Percentiles rank a stretch among this genome's conserved stretches.
phyloP scores from a whole-genome alignment of 495 filamentous ascomycete genomes.

The Emericellopsis terricola region DNA sequence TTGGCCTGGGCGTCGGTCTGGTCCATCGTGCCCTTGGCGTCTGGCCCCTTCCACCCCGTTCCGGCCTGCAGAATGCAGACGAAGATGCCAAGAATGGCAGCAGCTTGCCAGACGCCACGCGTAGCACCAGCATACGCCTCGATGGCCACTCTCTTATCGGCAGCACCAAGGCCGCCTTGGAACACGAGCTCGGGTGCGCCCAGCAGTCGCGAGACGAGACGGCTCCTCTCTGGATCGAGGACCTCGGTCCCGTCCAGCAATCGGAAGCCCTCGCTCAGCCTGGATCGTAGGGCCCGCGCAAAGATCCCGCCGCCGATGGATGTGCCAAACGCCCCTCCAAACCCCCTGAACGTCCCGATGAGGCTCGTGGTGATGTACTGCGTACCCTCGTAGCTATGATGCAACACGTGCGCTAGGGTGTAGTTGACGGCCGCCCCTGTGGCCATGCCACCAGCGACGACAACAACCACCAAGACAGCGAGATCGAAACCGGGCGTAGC shows the following conservation, averaged over 20 bases:
- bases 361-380: conserved; percentile 58
- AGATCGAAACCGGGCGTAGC: conserved; percentile 28
- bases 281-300: conserved; percentile 33
- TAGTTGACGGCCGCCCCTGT: conserved; percentile 60
- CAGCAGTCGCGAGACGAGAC: conserved; percentile 42
- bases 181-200: conserved; percentile 49
- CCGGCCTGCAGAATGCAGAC: conserved; percentile 39
- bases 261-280: conserved; percentile 37
- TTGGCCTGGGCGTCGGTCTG: too few species aligned
- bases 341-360: conserved; percentile 53
- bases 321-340: conserved; percentile 58
- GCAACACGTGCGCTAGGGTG: conserved; percentile 54
- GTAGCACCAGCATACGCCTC: conserved; percentile 40
- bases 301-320: conserved; percentile 65
- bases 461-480: conserved; percentile 28
- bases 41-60: conserved; percentile 56
- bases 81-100: conserved; percentile 28
- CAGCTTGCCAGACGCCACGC: conserved; percentile 34
- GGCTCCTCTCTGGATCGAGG: conserved; percentile 22
- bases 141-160: conserved; percentile 42
- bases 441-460: conserved; percentile 49
- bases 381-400: conserved; percentile 38
- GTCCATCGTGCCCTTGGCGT: too few species aligned
- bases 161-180: conserved; percentile 10
- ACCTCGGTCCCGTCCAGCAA: conserved; percentile 16